Percentiles rank a stretch among this genome's conserved stretches.
Evolutionary conservation across 2,329 filamentous ascomycete species (phyloP).

Genomic region (Diplodia seriata): DNA sequence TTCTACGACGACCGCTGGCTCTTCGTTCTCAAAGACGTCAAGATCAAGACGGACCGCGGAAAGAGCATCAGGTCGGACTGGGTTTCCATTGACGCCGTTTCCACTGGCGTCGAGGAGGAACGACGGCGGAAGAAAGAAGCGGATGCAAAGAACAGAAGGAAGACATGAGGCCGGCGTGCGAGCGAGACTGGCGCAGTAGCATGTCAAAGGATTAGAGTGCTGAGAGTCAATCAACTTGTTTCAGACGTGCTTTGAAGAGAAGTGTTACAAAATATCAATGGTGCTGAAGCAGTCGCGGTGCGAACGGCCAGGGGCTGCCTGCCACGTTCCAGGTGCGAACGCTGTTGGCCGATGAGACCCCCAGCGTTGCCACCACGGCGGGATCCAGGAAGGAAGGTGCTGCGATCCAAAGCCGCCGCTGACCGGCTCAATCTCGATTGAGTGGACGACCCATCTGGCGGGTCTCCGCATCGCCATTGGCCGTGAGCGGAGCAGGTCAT

Average conservation of each 20-base stretch:
- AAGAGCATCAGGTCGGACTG: constrained; percentile 14
- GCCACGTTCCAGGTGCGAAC: too few relatives aligned
- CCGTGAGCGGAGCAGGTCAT: not conserved
- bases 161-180: not conserved
- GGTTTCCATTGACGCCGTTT: constrained; percentile 14
- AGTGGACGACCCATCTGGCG: not conserved
- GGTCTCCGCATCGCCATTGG: constrained; percentile 5
- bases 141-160: not conserved
- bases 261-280: not conserved
- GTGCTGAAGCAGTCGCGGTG: too few relatives aligned
- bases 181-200: not conserved
- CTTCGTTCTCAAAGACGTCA: constrained; percentile 24
- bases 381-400: constrained; percentile 8
- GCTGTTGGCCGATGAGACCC: too few relatives aligned
- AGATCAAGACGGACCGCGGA: constrained; percentile 21
- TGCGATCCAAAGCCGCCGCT: not conserved
- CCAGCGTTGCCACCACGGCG: constrained; percentile 10
- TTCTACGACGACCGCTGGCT: constrained; percentile 26
- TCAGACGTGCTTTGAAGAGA: not conserved
- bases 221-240: constrained; percentile 14
- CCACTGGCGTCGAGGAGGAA: constrained; percentile 12
- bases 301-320: too few relatives aligned
- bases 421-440: constrained; percentile 12
- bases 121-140: not conserved
- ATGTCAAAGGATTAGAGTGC: not conserved